Evolutionary conservation across 331 rosid genomes (phyloP), one percentile per base, ranked within the genome.

Genomic region (Pyrus hybrid): DNA sequence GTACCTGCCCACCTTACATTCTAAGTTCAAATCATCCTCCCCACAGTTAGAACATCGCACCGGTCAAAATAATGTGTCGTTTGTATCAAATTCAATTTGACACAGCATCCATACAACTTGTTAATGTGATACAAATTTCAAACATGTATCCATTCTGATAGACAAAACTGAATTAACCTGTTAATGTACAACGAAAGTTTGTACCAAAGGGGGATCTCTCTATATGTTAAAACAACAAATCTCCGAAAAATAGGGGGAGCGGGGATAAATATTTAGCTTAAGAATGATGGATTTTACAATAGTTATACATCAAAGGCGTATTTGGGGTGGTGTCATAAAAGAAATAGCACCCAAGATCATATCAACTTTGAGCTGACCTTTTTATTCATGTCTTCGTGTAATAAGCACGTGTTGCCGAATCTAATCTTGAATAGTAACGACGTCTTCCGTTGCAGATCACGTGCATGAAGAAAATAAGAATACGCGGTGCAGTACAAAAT

Each of bases 331-430:
- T 26, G 70, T 53, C 30, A 62, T 35, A 78, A 74, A 70, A 49
- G 13, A 26, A 62, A 74, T 69, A 13, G 74, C 79, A 67, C 77
- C 68, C 85, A 30, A 73, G 70, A 64, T 21, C 30, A 51, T 78
- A 74, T 45, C 53, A 32, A 69, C 79, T 74, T 72, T 32, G 47
- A 20, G 70, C 58, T 74, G 83, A 83, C 75, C 80, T 73, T 30
- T 25, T 80, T 80, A 77, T 76, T 83, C 75, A 68, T 71, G 68
- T 76, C 64, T 75, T 78, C 76, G 70, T 21, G 67, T 61, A 71
- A 14, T 41, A 69, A 33, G 78, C 68, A 37, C n/a, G 74, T 74
- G 77, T 74, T 75, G 83, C 74, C 63, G 74, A 60, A 75, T 64
- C 28, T 72, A 77, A 67, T 77, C 78, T 78, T 82, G 66, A 3